Base-by-base conservation (phyloP, 208 protist species). In the Trichomonas tenax region DNA sequence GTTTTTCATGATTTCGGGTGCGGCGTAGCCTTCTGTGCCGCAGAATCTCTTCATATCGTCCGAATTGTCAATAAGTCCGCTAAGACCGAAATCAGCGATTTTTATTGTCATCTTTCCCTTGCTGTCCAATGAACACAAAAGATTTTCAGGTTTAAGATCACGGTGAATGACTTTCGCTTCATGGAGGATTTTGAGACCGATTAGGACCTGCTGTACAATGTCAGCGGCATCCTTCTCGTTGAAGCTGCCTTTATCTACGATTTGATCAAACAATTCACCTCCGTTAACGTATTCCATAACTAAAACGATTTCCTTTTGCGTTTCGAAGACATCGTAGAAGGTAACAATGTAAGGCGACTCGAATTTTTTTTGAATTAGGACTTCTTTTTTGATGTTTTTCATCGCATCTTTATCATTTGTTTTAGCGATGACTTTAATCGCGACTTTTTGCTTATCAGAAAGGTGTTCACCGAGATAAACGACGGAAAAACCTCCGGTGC, bases 1-100 rank as follows among this genome's bases (percentile, higher is more conserved):
- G 48, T 81, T 44, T 34, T 96, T 81, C 15, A 96, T 45, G 40
- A 96, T 82, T 21, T 96, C 93, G n/a, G 93, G 93, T 21, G 93
- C 93, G 34, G 93, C 51, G 41, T 82, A 96, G 31, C 49, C 34
- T 34, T 41, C 15, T 96, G 93, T 96, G 34, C 93, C 93, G 72
- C 11, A 44, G 9, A 45, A 82, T 96, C 34, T 40, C 36, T 81
- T 31, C 34, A 96, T 82, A n/a, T 63, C 34, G 63, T 96, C 40
- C 15, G 31, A 31, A 36, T 84, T 89, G n/a, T 48, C 40, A 21
- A 72, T 72, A n/a, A 72, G 26, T 48, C 86, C 44, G 31, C 15
- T 23, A 38, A 58, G 17, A 38, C 44, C 86, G 44, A 93, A 93
- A 51, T 93, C 86, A 38, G 44, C 11, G 38, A 93, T 93, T 58